Evolutionary conservation across 257 asterid species (phyloP), one percentile per base, ranked within the genome.

Genomic region (Nicotiana tomentosiformis): DNA sequence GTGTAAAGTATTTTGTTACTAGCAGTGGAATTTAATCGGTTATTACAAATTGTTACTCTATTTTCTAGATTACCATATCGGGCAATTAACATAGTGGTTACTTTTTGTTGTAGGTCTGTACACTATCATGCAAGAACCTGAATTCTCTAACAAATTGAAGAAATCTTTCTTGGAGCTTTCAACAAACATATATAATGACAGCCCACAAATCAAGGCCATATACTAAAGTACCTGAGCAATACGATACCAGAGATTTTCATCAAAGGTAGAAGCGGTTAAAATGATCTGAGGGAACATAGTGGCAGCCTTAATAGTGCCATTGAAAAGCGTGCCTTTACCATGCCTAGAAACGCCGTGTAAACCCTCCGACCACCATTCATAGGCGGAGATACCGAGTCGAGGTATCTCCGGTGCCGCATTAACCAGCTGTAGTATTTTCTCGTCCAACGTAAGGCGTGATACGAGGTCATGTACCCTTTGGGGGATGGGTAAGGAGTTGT

Each of bases 281-380:
- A 88, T 88, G 85, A 84, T 77, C 77, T 88, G 90, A 81, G 95
- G 97, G 72, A 92, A 92, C 85, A 85, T 84, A 55, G 97, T 92
- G 87, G 97, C 93, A 65, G 93, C 72, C 0, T 51, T 84, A 76
- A 93, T 67, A 32, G 87, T 65, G 35, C 97, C 97, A 55, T 78
- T 86, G 66, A 91, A 92, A 4, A 33, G 68, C 5, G 87, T 70
- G 5, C 97, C 97, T 16, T 32, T 89, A 2, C 97, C 95, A 69
- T 87, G 89, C 29, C 88, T 77, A 3, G 95, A 91, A 72, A 92
- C 89, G 8, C 97, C 96, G 66, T 93, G 97, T 85, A 90, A 81
- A 8, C 89, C 97, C 84, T 92, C 97, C 56, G 95, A 92, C 97
- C 97, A 92, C 97, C 97, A 93, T 87, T 91, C 87, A 78, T 88